Base-by-base conservation (phyloP, 2,329 filamentous ascomycete genomes). In the Neophaeococcomyces aloes region DNA sequence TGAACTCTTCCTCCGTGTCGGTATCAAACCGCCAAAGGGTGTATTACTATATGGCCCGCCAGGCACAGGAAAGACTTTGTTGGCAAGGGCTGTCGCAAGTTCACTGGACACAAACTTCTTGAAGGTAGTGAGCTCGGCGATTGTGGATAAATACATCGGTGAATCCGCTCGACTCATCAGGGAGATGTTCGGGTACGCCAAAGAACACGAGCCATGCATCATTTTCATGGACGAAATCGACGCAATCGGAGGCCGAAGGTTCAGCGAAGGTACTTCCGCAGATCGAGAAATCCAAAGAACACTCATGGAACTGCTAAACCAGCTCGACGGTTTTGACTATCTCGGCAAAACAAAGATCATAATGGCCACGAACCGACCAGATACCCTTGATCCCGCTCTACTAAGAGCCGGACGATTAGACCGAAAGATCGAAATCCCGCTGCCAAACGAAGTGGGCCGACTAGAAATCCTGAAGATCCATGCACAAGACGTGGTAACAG, bases 161-260 rank as follows among this genome's bases (percentile, higher is more conserved):
- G 91, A 98, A 69, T 98, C 91, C 8, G 91, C 91, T 29, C 83
- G 93, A 54, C 73, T 98, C 53, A 98, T 98, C 59, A 81, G 91
- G 64, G 91, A 98, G 66, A 98, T 98, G 93, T 98, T 98, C 61
- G 93, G 91, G 46, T 98, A 98, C 61, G 91, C 93, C 58, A 96
- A 95, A 68, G 93, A 98, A 65, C 91, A 98, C 65, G 91, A 98
- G 66, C 91, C 91, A 30, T 98, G 91, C 65, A 98, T 98, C 65
- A 98, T 98, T 68, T 98, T 98, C 76, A 98, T 98, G 91, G 93
- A 98, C 73, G 91, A 98, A 69, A 98, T 98, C 61, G 91, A 98
- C 61, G 91, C 91, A 60, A 98, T 98, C 59, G 91, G 91, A 63
- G 93, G 93, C 51, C 79, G 93, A 57, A 78, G 91, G 58, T 98